Percentiles rank a stretch among this genome's conserved stretches.
phyloP scores from a whole-genome alignment of 257 asterid species.

The Anisodus tanguticus region DNA sequence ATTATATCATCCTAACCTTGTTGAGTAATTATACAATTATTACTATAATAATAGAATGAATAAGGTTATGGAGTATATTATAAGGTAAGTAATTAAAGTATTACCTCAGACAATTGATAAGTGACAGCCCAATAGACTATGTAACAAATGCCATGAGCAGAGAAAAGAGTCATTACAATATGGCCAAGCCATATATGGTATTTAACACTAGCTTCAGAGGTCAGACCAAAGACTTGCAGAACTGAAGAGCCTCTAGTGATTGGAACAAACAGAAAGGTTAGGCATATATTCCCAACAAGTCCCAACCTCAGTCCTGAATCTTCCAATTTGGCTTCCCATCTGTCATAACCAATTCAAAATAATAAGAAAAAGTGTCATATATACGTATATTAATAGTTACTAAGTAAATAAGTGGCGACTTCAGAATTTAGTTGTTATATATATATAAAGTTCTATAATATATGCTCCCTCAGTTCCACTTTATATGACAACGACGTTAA shows the following conservation, averaged over 20 bases:
- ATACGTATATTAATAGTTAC: background rate
- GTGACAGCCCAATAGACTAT: slow-evolving; percentile 58
- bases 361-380: background rate
- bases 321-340: slow-evolving; percentile 78
- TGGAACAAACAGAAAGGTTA: slow-evolving; percentile 76
- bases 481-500: background rate
- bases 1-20: background rate
- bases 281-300: slow-evolving; percentile 62
- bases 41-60: background rate
- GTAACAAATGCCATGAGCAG: slow-evolving; percentile 73
- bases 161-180: slow-evolving; percentile 62
- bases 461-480: background rate
- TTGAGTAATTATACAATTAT: too few relatives aligned
- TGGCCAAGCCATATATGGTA: slow-evolving; percentile 94
- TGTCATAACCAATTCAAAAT: slow-evolving; percentile 33
- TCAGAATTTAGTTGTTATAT: background rate
- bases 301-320: slow-evolving; percentile 60
- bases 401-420: background rate
- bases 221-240: slow-evolving; percentile 64
- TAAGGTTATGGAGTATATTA: background rate
- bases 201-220: slow-evolving; percentile 79
- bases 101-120: slow-evolving; percentile 55
- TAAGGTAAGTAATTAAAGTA: background rate
- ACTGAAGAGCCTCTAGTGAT: slow-evolving; percentile 86
- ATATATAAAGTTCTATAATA: too few relatives aligned